These are phyloP conservation scores for Takakia lepidozioides DNA, from an alignment of 225 moss, liverwort and hornwort genomes.

Conservation along the genomic window DNA sequence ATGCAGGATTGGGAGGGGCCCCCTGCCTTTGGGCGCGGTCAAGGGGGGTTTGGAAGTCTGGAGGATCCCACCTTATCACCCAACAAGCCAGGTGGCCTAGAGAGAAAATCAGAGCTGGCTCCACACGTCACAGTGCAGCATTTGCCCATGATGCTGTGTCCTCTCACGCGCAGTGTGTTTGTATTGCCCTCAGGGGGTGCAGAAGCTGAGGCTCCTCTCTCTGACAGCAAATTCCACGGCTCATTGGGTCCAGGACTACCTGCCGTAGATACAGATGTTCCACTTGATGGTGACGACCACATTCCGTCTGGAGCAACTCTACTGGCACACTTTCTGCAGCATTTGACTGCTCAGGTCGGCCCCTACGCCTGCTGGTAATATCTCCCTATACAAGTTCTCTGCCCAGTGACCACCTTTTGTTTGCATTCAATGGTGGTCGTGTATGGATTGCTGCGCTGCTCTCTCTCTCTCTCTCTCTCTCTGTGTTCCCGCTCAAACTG, in stretches of 20 bases:
- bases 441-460: no score
- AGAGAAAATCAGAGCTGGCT: constrained; percentile 11
- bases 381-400: no score
- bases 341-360: constrained; percentile 66
- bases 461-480: no score
- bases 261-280: constrained; percentile 56
- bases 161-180: constrained; percentile 72
- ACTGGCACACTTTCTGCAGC: constrained; percentile 74
- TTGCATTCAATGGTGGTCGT: no score
- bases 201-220: constrained; percentile 70
- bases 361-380: constrained; percentile 6
- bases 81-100: constrained; percentile 3
- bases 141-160: constrained; percentile 68
- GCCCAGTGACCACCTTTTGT: no score
- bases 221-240: constrained; percentile 37
- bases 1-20: constrained; percentile 52
- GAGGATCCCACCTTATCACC: constrained; percentile 6
- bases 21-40: not conserved
- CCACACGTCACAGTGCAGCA: constrained; percentile 57
- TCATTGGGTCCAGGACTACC: constrained; percentile 79
- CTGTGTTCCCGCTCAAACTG: no score
- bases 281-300: constrained; percentile 59
- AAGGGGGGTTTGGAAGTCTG: constrained; percentile 7
- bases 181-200: constrained; percentile 84
- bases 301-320: constrained; percentile 86